A percentile compares a stretch with the other conserved stretches of the same genome.
These are phyloP conservation scores for Triadica sebifera DNA, from an alignment of 345 rosid species.

Conservation along the genomic window DNA sequence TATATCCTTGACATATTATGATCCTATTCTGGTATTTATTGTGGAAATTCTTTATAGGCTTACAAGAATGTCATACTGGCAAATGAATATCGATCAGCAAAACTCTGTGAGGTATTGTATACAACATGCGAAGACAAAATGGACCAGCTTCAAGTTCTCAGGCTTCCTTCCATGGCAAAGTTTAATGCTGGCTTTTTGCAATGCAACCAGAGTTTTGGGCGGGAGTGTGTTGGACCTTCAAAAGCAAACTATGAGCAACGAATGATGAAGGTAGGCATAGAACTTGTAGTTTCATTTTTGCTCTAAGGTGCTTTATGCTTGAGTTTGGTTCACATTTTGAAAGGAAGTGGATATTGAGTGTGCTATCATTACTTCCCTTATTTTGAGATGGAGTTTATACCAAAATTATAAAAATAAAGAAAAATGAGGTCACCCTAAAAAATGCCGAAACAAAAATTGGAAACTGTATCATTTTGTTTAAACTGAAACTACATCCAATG, in stretches of 20 bases:
- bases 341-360: not conserved
- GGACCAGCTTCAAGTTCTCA: constrained; percentile 98
- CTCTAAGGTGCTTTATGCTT: not conserved
- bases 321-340: not conserved
- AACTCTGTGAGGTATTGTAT: constrained; percentile 78
- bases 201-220: constrained; percentile 88
- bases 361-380: not conserved
- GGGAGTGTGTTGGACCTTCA: constrained; percentile 87
- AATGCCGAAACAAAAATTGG: not conserved
- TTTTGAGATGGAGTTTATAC: not conserved
- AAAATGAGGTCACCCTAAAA: not conserved
- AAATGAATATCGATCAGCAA: constrained; percentile 80
- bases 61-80: constrained; percentile 63
- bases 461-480: not conserved
- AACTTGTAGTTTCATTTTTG: not conserved
- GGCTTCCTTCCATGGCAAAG: constrained; percentile 99
- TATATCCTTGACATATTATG: not conserved
- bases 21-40: constrained; percentile 1
- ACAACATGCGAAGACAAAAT: constrained; percentile 87
- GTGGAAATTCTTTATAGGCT: constrained; percentile 48
- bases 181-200: constrained; percentile 88
- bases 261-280: constrained; percentile 65
- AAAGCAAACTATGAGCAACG: constrained; percentile 75
- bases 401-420: not conserved
- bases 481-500: not conserved